Evolutionary conservation across 345 rosid genomes (phyloP).

Genomic region (Microcos paniculata): DNA sequence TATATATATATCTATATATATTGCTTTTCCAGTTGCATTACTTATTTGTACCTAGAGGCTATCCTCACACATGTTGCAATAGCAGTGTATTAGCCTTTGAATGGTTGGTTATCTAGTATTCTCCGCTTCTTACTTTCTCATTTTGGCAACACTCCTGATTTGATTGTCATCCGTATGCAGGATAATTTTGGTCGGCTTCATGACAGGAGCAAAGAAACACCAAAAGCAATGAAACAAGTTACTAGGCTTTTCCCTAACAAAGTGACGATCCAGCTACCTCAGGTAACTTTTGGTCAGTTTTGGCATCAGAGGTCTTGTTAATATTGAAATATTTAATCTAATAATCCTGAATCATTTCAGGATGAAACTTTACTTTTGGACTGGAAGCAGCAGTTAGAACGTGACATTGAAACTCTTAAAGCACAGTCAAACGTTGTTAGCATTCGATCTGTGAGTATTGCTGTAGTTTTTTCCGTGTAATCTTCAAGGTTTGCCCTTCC

Average conservation of each 20-base stretch:
- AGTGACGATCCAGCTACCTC: constrained; percentile 95
- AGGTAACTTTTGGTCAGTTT: constrained; percentile 43
- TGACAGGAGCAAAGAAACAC: constrained; percentile 86
- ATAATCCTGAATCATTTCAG: constrained; percentile 38
- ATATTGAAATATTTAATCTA: constrained; percentile 18
- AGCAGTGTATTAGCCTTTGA: not conserved
- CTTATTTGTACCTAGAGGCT: not conserved
- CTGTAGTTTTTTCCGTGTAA: not conserved
- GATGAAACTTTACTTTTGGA: constrained; percentile 88
- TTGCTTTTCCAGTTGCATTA: not conserved
- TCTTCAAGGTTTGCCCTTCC: not conserved
- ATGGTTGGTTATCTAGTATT: not conserved
- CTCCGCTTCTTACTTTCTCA: not conserved
- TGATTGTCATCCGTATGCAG: constrained; percentile 38
- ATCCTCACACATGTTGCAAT: not conserved
- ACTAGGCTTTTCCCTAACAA: constrained; percentile 91
- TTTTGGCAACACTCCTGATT: not conserved
- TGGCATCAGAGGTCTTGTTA: not conserved
- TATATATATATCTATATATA: too few relatives aligned
- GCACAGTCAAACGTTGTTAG: constrained; percentile 69
- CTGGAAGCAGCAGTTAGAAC: constrained; percentile 96
- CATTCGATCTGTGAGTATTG: constrained; percentile 68
- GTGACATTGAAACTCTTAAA: constrained; percentile 85
- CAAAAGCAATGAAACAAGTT: constrained; percentile 88
- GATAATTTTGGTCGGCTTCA: constrained; percentile 84